Conservation (phyloP, 331 rosid species). For the Pyracantha coccinea region DNA sequence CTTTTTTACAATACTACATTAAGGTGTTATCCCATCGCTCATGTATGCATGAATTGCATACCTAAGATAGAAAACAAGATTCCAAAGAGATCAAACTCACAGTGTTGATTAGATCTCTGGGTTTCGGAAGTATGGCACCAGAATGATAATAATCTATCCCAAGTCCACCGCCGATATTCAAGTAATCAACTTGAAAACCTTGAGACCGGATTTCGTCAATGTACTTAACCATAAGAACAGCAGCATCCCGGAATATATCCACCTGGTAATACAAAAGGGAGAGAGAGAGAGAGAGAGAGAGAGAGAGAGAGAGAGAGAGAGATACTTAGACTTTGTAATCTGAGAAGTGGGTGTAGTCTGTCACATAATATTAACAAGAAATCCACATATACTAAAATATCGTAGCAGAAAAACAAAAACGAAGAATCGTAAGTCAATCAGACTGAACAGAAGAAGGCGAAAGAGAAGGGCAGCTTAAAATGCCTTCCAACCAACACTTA, state of each 20-base stretch:
- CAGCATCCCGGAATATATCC: slow-evolving; percentile 94
- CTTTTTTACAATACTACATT: background rate
- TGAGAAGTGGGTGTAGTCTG: background rate
- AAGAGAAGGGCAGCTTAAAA: background rate
- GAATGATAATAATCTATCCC: slow-evolving; percentile 93
- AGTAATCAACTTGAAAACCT: slow-evolving; percentile 79
- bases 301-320: background rate
- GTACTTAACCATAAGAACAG: slow-evolving; percentile 78
- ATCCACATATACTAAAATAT: background rate
- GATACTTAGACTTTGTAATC: background rate
- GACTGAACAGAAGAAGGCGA: background rate
- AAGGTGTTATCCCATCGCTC: background rate
- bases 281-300: background rate
- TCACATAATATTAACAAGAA: background rate
- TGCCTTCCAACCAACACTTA: background rate
- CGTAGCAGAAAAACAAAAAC: background rate
- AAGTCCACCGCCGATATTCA: slow-evolving; percentile 95
- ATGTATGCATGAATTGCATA: background rate
- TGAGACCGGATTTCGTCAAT: slow-evolving; percentile 81
- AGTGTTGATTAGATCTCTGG: slow-evolving; percentile 85
- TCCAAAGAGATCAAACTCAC: slow-evolving; percentile 32
- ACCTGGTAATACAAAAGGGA: slow-evolving; percentile 39
- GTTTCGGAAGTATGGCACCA: slow-evolving; percentile 77
- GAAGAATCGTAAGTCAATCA: background rate
- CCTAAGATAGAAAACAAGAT: background rate